phyloP scores from a whole-genome alignment of 768 basidiomycete genomes.

The Pulveroboletus sp. region DNA sequence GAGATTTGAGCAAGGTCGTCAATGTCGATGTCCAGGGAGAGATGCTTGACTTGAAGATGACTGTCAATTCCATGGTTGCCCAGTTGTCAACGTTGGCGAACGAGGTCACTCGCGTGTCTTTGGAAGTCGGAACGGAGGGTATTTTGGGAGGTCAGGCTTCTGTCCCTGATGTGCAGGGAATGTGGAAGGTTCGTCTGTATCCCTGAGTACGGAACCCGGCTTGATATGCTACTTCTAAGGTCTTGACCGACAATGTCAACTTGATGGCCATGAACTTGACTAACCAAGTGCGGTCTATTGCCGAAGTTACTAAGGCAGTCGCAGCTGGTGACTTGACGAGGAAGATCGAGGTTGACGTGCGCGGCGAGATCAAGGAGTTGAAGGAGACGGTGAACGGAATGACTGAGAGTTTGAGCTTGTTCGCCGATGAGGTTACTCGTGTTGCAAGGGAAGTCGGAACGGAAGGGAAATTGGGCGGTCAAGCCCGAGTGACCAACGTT shows the following conservation, averaged over 20 bases:
- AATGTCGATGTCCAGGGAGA: conserved; percentile 93
- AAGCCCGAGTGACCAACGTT: conserved; percentile 89
- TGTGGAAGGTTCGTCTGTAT: conserved; percentile 70
- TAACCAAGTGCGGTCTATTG: conserved; percentile 85
- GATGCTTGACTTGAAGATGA: conserved; percentile 82
- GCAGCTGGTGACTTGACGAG: conserved; percentile 90
- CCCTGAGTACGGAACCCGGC: not conserved
- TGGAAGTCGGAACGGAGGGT: conserved; percentile 91
- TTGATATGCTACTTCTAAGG: conserved; percentile 30
- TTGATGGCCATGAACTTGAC: conserved; percentile 89
- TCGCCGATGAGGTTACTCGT: conserved; percentile 78
- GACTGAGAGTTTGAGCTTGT: conserved; percentile 83
- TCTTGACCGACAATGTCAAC: conserved; percentile 78
- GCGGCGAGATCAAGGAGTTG: conserved; percentile 87
- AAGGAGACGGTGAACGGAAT: conserved; percentile 94
- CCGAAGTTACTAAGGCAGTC: conserved; percentile 92
- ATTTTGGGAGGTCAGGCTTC: conserved; percentile 91
- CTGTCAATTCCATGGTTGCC: conserved; percentile 74
- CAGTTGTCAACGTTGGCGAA: conserved; percentile 70
- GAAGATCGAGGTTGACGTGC: conserved; percentile 88
- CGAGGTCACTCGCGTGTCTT: conserved; percentile 85
- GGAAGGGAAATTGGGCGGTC: conserved; percentile 91
- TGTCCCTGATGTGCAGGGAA: conserved; percentile 90
- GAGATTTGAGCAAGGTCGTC: conserved; percentile 80
- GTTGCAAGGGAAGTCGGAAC: conserved; percentile 97